Conservation (phyloP, 768 basidiomycete species). For the Tricholoma sp. region DNA sequence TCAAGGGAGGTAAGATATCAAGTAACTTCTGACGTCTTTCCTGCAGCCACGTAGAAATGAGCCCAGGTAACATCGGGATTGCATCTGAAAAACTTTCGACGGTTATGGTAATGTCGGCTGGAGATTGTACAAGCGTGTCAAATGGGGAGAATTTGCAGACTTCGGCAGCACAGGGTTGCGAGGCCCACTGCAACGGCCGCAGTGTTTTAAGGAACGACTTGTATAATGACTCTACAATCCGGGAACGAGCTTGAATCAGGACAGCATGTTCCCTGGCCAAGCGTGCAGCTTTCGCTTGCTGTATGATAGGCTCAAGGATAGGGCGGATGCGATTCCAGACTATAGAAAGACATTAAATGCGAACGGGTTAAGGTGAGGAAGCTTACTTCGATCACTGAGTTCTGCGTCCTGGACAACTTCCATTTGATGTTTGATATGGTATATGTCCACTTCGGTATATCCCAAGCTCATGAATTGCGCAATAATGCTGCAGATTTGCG, state of each 20-base stretch:
- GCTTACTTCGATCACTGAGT: conserved; percentile 24
- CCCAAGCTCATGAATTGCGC: conserved; percentile 15
- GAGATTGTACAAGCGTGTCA: too few relatives aligned
- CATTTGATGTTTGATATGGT: not conserved
- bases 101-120: too few relatives aligned
- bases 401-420: conserved; percentile 4
- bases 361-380: too few relatives aligned
- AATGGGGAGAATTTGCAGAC: conserved; percentile 5
- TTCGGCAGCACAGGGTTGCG: conserved; percentile 16
- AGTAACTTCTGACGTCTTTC: too few relatives aligned
- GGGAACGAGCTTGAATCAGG: conserved; percentile 3
- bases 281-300: conserved; percentile 3
- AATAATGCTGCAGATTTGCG: conserved; percentile 10
- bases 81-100: too few relatives aligned
- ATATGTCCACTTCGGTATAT: conserved; percentile 12
- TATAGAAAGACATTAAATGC: conserved; percentile 3
- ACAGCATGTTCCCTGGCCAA: conserved; percentile 5
- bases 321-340: conserved; percentile 21
- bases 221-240: conserved; percentile 11
- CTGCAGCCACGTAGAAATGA: too few relatives aligned
- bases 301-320: conserved; percentile 13
- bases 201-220: conserved; percentile 15
- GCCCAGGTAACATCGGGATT: too few relatives aligned
- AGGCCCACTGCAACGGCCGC: conserved; percentile 19
- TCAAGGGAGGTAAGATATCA: too few relatives aligned